Conservation (phyloP, 2,329 filamentous ascomycete species). For the Incumbomyces lentus region DNA sequence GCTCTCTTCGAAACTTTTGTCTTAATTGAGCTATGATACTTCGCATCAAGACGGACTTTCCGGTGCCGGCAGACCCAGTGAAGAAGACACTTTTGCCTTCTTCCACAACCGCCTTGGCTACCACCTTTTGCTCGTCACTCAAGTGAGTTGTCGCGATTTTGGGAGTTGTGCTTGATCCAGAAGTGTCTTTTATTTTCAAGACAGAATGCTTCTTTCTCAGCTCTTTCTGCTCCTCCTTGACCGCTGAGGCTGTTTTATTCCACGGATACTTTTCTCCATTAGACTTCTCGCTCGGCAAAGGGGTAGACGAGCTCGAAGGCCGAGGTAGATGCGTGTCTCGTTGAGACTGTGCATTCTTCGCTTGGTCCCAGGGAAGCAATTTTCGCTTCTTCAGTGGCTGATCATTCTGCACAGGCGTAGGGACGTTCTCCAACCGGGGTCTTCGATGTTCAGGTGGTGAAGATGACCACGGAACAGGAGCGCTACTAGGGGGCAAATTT, state of each 20-base stretch:
- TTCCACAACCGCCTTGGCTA: conserved; percentile 72
- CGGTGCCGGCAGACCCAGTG: conserved; percentile 88
- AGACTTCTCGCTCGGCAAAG: conserved; percentile 32
- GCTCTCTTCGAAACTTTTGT: conserved; percentile 63
- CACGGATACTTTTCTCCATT: conserved; percentile 42
- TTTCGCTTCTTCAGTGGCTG: conserved; percentile 48
- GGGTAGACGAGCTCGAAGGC: conserved; percentile 22
- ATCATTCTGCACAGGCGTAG: conserved; percentile 1
- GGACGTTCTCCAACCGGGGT: neutral
- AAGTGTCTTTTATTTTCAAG: conserved; percentile 31
- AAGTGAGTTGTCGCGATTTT: conserved; percentile 48
- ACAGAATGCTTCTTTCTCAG: conserved; percentile 49
- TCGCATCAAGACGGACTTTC: conserved; percentile 91
- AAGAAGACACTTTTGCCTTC: conserved; percentile 88
- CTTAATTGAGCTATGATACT: conserved; percentile 77
- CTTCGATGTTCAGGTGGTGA: conserved; percentile 37
- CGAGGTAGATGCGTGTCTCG: neutral
- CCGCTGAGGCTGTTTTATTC: conserved; percentile 62
- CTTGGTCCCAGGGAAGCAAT: conserved; percentile 50
- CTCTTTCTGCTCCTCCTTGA: conserved; percentile 69
- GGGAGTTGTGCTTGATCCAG: conserved; percentile 28
- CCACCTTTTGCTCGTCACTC: conserved; percentile 75
- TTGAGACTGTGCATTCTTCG: conserved; percentile 21
- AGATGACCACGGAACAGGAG: conserved; percentile 60
- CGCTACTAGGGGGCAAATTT: conserved; percentile 37